A percentile compares a stretch with the other conserved stretches of the same genome.
These are phyloP conservation scores for Kurtzmaniella natalensis DNA, from an alignment of 1,139 yeast species.

Conservation along the genomic window DNA sequence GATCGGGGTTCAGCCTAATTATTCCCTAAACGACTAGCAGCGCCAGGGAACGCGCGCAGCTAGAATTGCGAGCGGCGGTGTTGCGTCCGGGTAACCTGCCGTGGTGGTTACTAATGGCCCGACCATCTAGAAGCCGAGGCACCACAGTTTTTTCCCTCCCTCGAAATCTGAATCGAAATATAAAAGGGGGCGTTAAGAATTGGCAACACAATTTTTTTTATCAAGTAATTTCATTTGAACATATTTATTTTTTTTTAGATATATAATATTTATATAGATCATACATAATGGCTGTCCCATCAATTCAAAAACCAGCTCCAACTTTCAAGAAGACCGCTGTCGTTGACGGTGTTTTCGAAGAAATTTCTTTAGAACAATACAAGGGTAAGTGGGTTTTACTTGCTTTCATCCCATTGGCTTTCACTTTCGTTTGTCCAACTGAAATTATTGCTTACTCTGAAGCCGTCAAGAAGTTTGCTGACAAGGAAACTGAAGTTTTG, in stretches of 20 bases:
- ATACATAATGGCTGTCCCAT: constrained; percentile 72
- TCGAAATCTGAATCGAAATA: no score
- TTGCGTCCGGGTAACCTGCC: no score
- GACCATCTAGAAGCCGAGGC: constrained; percentile 4
- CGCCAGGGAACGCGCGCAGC: no score
- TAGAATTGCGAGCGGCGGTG: no score
- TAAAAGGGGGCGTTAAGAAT: constrained; percentile 2
- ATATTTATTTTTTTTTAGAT: not conserved
- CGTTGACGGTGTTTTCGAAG: constrained; percentile 92
- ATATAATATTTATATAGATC: not conserved
- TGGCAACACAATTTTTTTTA: no score
- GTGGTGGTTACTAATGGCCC: constrained; percentile 1
- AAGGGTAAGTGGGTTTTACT: constrained; percentile 96
- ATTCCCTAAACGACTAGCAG: no score
- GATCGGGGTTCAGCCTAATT: no score
- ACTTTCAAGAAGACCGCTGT: constrained; percentile 94
- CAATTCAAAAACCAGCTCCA: constrained; percentile 95
- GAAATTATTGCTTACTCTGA: constrained; percentile 98
- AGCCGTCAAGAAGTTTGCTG: constrained; percentile 84
- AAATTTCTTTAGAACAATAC: constrained; percentile 88
- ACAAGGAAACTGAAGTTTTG: constrained; percentile 81
- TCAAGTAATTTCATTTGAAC: not conserved
- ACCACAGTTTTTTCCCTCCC: constrained; percentile 3
- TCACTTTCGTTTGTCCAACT: constrained; percentile 99
- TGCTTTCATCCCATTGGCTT: constrained; percentile 97